Evolutionary conservation across 345 rosid genomes (phyloP).

Genomic region (Syzygium jambos): DNA sequence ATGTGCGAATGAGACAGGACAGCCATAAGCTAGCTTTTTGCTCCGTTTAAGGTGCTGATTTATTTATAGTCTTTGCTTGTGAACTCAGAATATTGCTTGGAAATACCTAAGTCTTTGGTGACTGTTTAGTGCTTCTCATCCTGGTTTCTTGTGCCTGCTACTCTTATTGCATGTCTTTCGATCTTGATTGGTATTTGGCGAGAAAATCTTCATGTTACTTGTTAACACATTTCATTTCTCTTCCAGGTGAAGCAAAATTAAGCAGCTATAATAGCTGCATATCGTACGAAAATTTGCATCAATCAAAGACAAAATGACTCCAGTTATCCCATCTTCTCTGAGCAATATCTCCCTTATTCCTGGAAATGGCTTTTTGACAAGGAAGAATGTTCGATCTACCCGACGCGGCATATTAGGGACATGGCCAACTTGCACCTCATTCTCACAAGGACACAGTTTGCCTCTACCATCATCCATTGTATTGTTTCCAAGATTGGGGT

Average conservation of each 20-base stretch:
- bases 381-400: slow-evolving; percentile 28
- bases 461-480: slow-evolving; percentile 36
- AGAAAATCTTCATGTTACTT: neutral
- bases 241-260: neutral
- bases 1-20: neutral
- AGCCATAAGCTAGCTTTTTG: neutral
- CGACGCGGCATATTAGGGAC: slow-evolving; percentile 42
- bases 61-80: neutral
- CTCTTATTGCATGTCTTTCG: neutral
- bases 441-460: slow-evolving; percentile 24
- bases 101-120: neutral
- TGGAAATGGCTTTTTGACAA: slow-evolving; percentile 31
- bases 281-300: slow-evolving; percentile 10
- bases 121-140: neutral
- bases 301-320: slow-evolving; percentile 42
- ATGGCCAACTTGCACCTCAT: slow-evolving; percentile 15
- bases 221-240: neutral
- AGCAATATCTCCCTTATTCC: slow-evolving; percentile 51
- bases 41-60: neutral
- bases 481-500: slow-evolving; percentile 40
- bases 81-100: neutral
- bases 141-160: neutral
- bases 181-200: neutral
- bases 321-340: slow-evolving; percentile 46
- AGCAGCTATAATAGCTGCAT: slow-evolving; percentile 8